Conservation (phyloP, 2,329 filamentous ascomycete genomes). For the Cercospora zeae-maydis region DNA sequence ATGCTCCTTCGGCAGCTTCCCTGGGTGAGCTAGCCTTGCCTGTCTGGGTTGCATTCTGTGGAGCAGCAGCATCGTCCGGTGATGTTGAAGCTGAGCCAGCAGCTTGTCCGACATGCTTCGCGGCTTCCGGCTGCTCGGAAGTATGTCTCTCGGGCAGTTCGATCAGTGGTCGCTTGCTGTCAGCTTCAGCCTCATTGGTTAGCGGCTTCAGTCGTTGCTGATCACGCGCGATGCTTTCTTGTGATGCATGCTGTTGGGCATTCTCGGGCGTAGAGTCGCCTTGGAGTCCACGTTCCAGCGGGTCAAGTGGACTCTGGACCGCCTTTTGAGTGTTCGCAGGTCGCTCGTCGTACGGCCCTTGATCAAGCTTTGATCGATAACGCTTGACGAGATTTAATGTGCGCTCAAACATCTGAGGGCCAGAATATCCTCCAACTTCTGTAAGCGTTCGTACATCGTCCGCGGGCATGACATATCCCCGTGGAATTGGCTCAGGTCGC, state of each 20-base stretch:
- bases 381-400: constrained; percentile 74
- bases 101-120: constrained; percentile 12
- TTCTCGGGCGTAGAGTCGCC: constrained; percentile 1
- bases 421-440: constrained; percentile 85
- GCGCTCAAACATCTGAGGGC: constrained; percentile 79
- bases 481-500: constrained; percentile 66
- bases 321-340: constrained; percentile 9
- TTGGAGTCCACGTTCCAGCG: constrained; percentile 1
- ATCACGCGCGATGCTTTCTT: constrained; percentile 33
- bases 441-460: constrained; percentile 63
- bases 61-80: constrained; percentile 8
- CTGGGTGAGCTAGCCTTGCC: constrained; percentile 14
- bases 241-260: constrained; percentile 7
- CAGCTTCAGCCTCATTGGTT: constrained; percentile 29
- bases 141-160: constrained; percentile 33
- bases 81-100: constrained; percentile 5
- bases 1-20: constrained; percentile 21
- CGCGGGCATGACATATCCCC: constrained; percentile 60
- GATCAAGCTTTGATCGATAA: constrained; percentile 60
- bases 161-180: constrained; percentile 34
- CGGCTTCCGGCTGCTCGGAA: constrained; percentile 15
- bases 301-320: constrained; percentile 12
- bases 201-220: constrained; percentile 33
- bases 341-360: constrained; percentile 38
- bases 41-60: constrained; percentile 7